Conservation (phyloP, 306 rosid genomes). For the Fragaria iinumae region DNA sequence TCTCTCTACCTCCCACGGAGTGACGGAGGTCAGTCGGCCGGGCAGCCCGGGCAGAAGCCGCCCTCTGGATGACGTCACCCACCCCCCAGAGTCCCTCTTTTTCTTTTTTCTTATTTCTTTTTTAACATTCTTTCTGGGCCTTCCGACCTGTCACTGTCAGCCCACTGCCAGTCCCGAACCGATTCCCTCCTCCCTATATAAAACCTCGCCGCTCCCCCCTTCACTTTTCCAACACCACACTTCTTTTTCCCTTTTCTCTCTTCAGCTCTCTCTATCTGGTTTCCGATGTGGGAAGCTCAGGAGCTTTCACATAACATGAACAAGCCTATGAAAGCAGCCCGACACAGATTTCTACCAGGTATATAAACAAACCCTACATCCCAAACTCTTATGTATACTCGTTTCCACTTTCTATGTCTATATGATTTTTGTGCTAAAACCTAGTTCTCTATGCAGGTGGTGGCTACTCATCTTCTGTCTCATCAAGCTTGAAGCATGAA, state of each 20-base stretch:
- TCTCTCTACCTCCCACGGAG: not conserved
- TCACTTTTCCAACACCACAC: slow-evolving; percentile 20
- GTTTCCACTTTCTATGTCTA: not conserved
- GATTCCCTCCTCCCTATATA: slow-evolving; percentile 23
- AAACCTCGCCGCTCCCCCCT: slow-evolving; percentile 23
- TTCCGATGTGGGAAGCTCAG: slow-evolving; percentile 17
- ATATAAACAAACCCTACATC: not conserved
- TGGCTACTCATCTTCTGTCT: not conserved
- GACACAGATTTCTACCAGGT: slow-evolving; percentile 49
- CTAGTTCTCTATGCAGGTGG: not conserved
- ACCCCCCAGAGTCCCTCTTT: not conserved
- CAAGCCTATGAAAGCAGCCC: slow-evolving; percentile 50
- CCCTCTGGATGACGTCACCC: slow-evolving; percentile 29
- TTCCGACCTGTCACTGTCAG: slow-evolving; percentile 49
- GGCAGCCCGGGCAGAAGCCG: slow-evolving; percentile 16
- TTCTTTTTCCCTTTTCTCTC: not conserved
- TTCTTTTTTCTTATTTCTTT: not conserved
- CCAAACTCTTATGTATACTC: no score
- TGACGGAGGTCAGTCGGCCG: not conserved
- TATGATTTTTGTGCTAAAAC: not conserved
- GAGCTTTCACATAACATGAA: slow-evolving; percentile 16
- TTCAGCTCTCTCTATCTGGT: slow-evolving; percentile 19
- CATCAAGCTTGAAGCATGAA: slow-evolving; percentile 3
- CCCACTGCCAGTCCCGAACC: slow-evolving; percentile 49
- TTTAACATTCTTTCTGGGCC: slow-evolving; percentile 55